Evolutionary conservation across 2,329 filamentous ascomycete genomes (phyloP), one percentile per base, ranked within the genome.

Genomic region (Exophiala bonariae): DNA sequence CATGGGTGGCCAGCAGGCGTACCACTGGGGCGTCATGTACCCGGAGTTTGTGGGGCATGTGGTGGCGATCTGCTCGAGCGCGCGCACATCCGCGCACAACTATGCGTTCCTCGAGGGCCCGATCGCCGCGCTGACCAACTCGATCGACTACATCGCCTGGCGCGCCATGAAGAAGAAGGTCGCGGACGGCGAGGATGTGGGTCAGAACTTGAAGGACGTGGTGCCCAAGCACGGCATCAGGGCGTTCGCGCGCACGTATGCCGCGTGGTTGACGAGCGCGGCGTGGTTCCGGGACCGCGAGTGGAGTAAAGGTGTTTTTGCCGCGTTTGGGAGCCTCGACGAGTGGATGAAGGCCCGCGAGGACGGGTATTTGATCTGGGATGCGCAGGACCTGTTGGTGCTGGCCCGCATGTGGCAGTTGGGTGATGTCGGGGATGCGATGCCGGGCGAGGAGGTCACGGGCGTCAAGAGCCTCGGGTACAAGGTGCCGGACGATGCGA

Each of bases 1-100:
- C n/a, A 77, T 77, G 74, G 74, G 69, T 10, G 74, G 73, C 2
- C 74, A 77, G 54, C 70, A 71, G 40, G 61, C 71, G 1, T 77
- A 76, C 50, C 62, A 77, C 55, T 77, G 72, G 73, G 59, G 63
- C 2, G 59, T 63, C 10, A 72, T 76, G 68, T 66, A 75, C 49
- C 71, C 72, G 0, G 57, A 63, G 8, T 62, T 74, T 41, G 55
- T 73, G 2, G 61, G 59, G 22, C 66, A 66, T 17, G 66, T 67
- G 1, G 63, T 76, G 13, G 62, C 71, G 3, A 74, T 75, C 32
- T 77, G 74, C 52, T 69, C 68, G 7, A 70, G 70, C 3, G 72
- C 74, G 1, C 66, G 63, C 28, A 77, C 74, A 3, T 72, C 69
- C 48, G 61, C 65, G 3, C 73, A 77, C 57, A 76, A 76, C 49